Conservation (phyloP, 1,139 yeast species). For the Tardiomyces blankii region DNA sequence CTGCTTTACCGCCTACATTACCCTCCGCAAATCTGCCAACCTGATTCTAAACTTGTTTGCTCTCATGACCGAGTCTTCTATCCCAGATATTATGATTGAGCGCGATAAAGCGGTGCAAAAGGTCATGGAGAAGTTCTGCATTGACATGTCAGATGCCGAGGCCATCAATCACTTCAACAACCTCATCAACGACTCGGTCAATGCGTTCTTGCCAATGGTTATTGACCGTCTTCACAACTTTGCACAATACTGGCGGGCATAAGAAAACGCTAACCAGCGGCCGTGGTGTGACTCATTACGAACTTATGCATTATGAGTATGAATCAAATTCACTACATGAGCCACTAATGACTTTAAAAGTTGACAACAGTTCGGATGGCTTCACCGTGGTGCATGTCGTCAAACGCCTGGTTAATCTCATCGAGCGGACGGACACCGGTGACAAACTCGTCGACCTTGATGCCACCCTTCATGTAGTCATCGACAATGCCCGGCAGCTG, state of each 20-base stretch:
- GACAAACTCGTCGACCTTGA: conserved; percentile 90
- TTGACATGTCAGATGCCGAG: conserved; percentile 90
- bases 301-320: too few relatives aligned
- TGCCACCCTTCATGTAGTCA: conserved; percentile 68
- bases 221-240: conserved; percentile 90
- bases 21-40: conserved; percentile 79
- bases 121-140: conserved; percentile 87
- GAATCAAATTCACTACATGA: background rate
- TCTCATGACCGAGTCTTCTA: conserved; percentile 87
- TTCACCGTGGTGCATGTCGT: conserved; percentile 88
- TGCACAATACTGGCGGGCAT: conserved; percentile 97
- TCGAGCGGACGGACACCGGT: conserved; percentile 77
- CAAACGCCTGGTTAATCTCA: conserved; percentile 80
- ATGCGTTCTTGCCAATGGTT: conserved; percentile 86
- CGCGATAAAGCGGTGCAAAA: conserved; percentile 67
- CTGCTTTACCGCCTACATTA: conserved; percentile 90
- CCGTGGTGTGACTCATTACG: too few relatives aligned
- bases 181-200: conserved; percentile 86
- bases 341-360: background rate
- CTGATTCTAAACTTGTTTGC: conserved; percentile 84
- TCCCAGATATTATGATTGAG: conserved; percentile 75
- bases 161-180: conserved; percentile 92
- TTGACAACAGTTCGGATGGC: conserved; percentile 83
- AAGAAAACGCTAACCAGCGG: too few relatives aligned
- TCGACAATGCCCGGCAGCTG: conserved; percentile 88